Conservation (phyloP, 208 protist species). For the Tetramitus jugosus region DNA sequence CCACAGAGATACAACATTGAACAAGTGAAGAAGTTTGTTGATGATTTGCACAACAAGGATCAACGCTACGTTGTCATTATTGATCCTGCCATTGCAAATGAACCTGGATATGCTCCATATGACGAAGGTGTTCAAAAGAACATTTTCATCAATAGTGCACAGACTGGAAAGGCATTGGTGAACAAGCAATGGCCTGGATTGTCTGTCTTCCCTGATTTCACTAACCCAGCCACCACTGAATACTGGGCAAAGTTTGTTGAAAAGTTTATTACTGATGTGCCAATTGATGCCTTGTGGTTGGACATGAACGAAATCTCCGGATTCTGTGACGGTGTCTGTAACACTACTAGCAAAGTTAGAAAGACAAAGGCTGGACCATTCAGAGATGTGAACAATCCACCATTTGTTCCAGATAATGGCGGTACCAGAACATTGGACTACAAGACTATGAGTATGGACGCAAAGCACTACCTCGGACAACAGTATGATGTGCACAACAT, state of each 20-base stretch:
- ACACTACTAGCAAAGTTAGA: background rate
- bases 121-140: constrained; percentile 32
- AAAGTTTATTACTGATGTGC: constrained; percentile 37
- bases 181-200: constrained; percentile 46
- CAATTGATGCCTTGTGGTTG: constrained; percentile 58
- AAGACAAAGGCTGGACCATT: constrained; percentile 6
- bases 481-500: constrained; percentile 65
- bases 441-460: constrained; percentile 38
- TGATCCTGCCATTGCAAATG: constrained; percentile 32
- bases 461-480: constrained; percentile 19
- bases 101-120: constrained; percentile 39
- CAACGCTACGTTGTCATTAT: constrained; percentile 38
- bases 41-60: constrained; percentile 29
- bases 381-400: constrained; percentile 47
- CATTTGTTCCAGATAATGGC: constrained; percentile 38
- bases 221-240: constrained; percentile 28
- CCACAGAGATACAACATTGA: constrained; percentile 38
- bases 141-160: constrained; percentile 36
- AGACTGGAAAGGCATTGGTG: constrained; percentile 15
- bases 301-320: constrained; percentile 63
- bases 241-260: constrained; percentile 49
- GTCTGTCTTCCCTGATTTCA: constrained; percentile 56
- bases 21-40: constrained; percentile 29
- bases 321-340: background rate
- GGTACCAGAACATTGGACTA: constrained; percentile 22